Conservation (phyloP, 179 eudicot species). For the Beta macrorhiza region DNA sequence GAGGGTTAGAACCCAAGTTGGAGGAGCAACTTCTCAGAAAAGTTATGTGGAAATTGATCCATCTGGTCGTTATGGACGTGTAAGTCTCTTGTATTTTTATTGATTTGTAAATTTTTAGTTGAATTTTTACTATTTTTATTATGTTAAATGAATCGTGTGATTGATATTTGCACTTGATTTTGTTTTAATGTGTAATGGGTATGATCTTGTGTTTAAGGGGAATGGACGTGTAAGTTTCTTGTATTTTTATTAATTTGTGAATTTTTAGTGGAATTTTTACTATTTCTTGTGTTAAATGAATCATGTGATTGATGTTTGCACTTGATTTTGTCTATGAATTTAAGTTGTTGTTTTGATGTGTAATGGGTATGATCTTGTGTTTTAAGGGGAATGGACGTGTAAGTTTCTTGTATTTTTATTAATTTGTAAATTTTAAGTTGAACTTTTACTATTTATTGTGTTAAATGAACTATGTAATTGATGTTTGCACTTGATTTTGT, state of each 20-base stretch:
- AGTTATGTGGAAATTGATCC: constrained; percentile 70
- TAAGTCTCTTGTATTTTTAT: constrained; percentile 38
- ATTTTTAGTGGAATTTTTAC: neutral
- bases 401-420: no score
- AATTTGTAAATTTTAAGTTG: neutral
- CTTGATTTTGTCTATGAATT: no score
- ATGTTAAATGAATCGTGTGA: neutral
- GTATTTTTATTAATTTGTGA: constrained; percentile 3
- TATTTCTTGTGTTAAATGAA: neutral
- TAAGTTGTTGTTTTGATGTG: no score
- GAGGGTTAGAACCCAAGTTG: constrained; percentile 22
- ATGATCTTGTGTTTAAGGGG: no score
- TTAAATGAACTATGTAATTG: neutral
- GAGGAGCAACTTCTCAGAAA: constrained; percentile 24
- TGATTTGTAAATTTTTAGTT: neutral
- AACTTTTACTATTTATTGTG: neutral
- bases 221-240: constrained; percentile 71
- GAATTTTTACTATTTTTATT: no score
- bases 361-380: no score
- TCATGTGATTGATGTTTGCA: no score
- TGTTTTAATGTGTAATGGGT: no score
- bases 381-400: no score
- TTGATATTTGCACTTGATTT: neutral
- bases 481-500: constrained; percentile 14
- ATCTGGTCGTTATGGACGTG: constrained; percentile 80